Evolutionary conservation across 2,329 filamentous ascomycete genomes (phyloP).

Genomic region (Pyrenochaeta sp.): DNA sequence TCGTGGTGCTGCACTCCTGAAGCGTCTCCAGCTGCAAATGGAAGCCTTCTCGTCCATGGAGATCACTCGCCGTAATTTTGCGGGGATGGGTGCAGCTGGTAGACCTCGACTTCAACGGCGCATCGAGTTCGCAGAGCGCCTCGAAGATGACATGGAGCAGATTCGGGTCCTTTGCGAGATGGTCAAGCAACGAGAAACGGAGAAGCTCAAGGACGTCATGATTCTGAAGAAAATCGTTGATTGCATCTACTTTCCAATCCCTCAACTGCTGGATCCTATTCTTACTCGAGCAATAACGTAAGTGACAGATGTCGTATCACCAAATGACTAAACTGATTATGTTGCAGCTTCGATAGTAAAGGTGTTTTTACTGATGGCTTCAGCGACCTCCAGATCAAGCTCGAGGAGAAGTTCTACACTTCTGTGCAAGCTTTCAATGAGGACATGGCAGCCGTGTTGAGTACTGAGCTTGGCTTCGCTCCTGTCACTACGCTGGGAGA

Average conservation of each 20-base stretch:
- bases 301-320: slow-evolving; percentile 56
- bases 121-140: slow-evolving; percentile 83
- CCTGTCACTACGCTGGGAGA: slow-evolving; percentile 51
- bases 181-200: slow-evolving; percentile 77
- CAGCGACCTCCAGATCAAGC: slow-evolving; percentile 60
- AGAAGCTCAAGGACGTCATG: slow-evolving; percentile 79
- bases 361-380: slow-evolving; percentile 64
- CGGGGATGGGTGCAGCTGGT: slow-evolving; percentile 89
- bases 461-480: slow-evolving; percentile 61
- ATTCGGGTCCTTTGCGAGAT: slow-evolving; percentile 75
- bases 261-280: slow-evolving; percentile 77
- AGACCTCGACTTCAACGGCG: slow-evolving; percentile 79
- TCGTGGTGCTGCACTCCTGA: slow-evolving; percentile 88
- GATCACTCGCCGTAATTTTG: slow-evolving; percentile 92
- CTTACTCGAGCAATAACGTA: slow-evolving; percentile 83
- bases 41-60: slow-evolving; percentile 98
- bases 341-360: slow-evolving; percentile 56
- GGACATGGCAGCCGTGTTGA: slow-evolving; percentile 66
- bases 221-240: slow-evolving; percentile 83
- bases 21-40: slow-evolving; percentile 91
- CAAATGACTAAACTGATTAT: slow-evolving; percentile 2
- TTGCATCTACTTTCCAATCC: slow-evolving; percentile 89
- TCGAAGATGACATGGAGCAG: slow-evolving; percentile 79
- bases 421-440: slow-evolving; percentile 68
- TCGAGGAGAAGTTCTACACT: slow-evolving; percentile 66